Base-by-base conservation (phyloP, 148 eudicot species). In the Arbutus unedo region DNA sequence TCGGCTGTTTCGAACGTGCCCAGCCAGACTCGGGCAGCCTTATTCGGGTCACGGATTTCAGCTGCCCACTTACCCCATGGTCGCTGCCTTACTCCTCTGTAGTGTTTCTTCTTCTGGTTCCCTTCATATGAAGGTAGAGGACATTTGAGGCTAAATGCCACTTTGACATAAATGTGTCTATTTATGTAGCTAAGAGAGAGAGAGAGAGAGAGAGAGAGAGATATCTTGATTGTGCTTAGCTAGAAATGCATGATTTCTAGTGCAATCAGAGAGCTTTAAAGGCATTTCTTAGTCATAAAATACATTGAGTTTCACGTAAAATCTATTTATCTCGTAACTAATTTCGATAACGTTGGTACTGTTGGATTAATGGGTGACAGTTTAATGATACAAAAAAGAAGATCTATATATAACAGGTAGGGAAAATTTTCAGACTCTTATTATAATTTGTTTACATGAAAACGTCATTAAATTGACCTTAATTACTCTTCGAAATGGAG, bases 51-150 rank as follows among this genome's bases (percentile, higher is more conserved):
- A 0, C 77, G 77, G 21, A 74, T 74, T 74, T 74, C 77, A 0
- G 77, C 77, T 0, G 77, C 77, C 77, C 77, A 74, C 38, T 74
- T 74, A 2, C 77, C 77, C 77, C 77, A 74, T 3, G 77, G 77
- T 7, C 77, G 49, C 49, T 74, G 77, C 77, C 77, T 21, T 0
- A 74, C 77, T 48, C 77, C 77, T 44, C 77, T 47, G 49, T 74
- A 74, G 77, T 74, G 55, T 74, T 11, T n/a, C 38, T 74, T 48
- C 38, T 74, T 74, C 77, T 47, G 38, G 77, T 19, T 74, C 49
- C 77, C 77, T 74, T 74, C 55, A 74, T 41, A 45, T 66, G 25
- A 66, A 43, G 71, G 71, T 25, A 9, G 44, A 66, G 71, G 71
- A 31, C 4, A 31, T 23, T 23, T 66, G 0, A 66, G 16, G 15